Percentiles rank a stretch among this genome's conserved stretches.
Conservation (phyloP, 352 stramenopile genomes). For the Saprolegnia parasitica region DNA sequence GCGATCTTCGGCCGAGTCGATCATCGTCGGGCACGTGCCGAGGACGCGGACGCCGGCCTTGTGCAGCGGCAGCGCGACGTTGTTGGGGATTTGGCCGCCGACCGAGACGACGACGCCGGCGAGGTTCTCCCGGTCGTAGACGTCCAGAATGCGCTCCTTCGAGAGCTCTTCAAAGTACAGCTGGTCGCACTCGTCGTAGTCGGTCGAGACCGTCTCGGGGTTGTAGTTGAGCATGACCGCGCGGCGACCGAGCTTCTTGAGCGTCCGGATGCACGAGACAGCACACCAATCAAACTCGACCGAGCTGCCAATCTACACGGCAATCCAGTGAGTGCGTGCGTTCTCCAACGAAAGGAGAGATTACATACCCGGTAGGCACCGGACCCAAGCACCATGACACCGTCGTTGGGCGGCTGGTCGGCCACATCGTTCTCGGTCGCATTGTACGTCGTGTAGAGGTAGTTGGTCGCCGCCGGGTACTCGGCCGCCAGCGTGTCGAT, state of each 20-base stretch:
- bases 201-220: conserved; percentile 95
- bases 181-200: conserved; percentile 97
- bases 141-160: conserved; percentile 92
- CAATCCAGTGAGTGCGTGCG: background rate
- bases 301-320: conserved; percentile 85
- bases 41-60: conserved; percentile 78
- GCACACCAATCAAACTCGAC: conserved; percentile 98
- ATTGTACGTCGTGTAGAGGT: conserved; percentile 98
- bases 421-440: conserved; percentile 69
- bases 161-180: conserved; percentile 97
- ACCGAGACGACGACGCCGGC: conserved; percentile 91
- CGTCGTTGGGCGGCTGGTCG: conserved; percentile 61
- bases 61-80: conserved; percentile 90
- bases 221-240: conserved; percentile 96
- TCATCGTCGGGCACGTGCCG: conserved; percentile 86
- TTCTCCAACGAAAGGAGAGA: background rate
- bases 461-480: conserved; percentile 95
- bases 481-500: conserved; percentile 97
- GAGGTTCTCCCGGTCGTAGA: conserved; percentile 87
- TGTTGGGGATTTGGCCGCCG: conserved; percentile 96
- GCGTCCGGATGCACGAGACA: conserved; percentile 90
- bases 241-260: conserved; percentile 82
- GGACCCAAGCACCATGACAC: conserved; percentile 93
- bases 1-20: conserved; percentile 93
- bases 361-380: conserved; percentile 81